Conservation (phyloP, 768 basidiomycete genomes). For the Megacollybia marginata region DNA sequence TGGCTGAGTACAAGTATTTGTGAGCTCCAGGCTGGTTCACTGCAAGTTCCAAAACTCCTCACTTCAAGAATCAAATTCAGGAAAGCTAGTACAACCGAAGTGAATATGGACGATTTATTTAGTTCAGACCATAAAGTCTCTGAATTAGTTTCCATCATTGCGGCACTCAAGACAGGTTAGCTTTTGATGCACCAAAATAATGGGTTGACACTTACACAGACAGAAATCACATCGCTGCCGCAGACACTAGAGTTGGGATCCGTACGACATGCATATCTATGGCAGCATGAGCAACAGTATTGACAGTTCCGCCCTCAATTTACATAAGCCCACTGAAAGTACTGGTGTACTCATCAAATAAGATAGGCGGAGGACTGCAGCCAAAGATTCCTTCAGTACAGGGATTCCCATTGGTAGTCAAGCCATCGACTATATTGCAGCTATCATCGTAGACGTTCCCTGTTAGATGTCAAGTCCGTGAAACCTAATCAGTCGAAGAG, state of each 20-base stretch:
- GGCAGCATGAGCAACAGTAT: constrained; percentile 1
- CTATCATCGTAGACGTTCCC: constrained; percentile 25
- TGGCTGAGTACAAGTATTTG: too few relatives aligned
- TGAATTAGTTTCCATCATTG: not conserved
- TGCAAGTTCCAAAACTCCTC: too few relatives aligned
- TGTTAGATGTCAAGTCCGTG: constrained; percentile 24
- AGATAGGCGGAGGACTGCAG: constrained; percentile 18
- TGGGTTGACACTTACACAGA: constrained; percentile 17
- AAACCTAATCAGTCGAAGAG: not conserved
- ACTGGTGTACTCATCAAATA: constrained; percentile 20
- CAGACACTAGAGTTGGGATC: constrained; percentile 20
- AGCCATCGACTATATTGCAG: constrained; percentile 21
- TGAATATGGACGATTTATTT: too few relatives aligned
- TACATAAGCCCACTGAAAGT: constrained; percentile 16
- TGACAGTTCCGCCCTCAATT: not conserved
- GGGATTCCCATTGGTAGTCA: constrained; percentile 21
- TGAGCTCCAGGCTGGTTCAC: too few relatives aligned
- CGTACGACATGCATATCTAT: constrained; percentile 19
- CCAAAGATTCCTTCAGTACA: constrained; percentile 21
- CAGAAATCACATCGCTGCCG: constrained; percentile 18
- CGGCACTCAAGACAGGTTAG: not conserved
- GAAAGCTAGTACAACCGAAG: too few relatives aligned
- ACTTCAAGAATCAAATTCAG: too few relatives aligned
- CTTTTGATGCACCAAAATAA: not conserved
- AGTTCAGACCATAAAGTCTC: too few relatives aligned